Evolutionary conservation across 2,329 filamentous ascomycete genomes (phyloP), one percentile per base, ranked within the genome.

Genomic region (Fonsecaea nubica): DNA sequence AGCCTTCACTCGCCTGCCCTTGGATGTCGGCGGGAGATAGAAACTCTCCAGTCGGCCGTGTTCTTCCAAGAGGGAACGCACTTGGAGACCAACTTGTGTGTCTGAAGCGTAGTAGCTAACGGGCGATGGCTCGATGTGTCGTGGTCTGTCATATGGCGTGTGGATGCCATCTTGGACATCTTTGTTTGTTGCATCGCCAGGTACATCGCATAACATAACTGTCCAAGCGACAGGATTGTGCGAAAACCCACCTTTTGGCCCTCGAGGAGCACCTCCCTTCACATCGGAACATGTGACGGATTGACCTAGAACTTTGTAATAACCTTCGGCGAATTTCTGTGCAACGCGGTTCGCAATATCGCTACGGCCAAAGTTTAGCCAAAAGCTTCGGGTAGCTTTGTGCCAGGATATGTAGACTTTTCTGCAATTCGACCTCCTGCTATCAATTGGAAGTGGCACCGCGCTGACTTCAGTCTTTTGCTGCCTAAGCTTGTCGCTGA

Each of bases 1-100:
- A 0, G 77, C 81, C 67, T 81, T 81, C 18, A 78, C 64, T 2
- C 80, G 74, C 62, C 78, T 81, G 2, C 75, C 75, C 13, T 3
- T 60, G 3, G 65, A 53, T 6, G 72, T 68, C 1, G 60, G 62
- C 1, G 66, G 71, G 4, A 74, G 65, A 25, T 76, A 74, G 76
- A 77, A 80, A 58, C 69, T 74, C 65, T 80, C 77, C 2, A 82
- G 58, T 0, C 74, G 72, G 0, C 80, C 80, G 8, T 76, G 63
- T 0, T 71, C 60, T 1, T 71, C 65, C 10, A 81, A 69, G 30
- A 8, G 65, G 52, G 67, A 69, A 36, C 66, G 62, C 9, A 73
- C 67, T 21, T 65, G 60, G 58, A 68, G 58, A 52, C 66, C 67
- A 35, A 72, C 68, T 61, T 71, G 62, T 25, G 48, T 63, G 45